Percentiles rank a stretch among this genome's conserved stretches.
Evolutionary conservation across 169 alveolate species (phyloP).

Genomic region (Babesia microti): DNA sequence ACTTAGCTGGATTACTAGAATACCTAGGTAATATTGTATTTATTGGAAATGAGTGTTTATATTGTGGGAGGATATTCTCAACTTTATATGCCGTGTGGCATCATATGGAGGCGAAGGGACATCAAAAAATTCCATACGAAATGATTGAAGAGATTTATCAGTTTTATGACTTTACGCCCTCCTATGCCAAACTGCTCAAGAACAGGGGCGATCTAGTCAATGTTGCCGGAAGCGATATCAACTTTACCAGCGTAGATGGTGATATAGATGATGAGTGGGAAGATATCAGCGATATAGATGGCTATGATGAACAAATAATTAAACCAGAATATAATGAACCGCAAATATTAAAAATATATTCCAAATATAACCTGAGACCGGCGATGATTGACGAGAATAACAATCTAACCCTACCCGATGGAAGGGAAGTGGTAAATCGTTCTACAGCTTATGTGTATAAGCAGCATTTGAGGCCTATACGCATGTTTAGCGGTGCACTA

Average conservation of each 20-base stretch:
- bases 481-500: too few species aligned
- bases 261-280: slow-evolving; percentile 60
- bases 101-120: slow-evolving; percentile 59
- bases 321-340: too few species aligned
- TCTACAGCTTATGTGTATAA: slow-evolving; percentile 66
- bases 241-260: too few species aligned
- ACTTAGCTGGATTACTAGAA: slow-evolving; percentile 36
- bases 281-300: slow-evolving; percentile 33
- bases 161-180: slow-evolving; percentile 38
- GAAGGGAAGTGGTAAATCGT: slow-evolving; percentile 72
- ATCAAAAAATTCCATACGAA: slow-evolving; percentile 40
- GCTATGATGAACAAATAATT: slow-evolving; percentile 6
- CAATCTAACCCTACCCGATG: slow-evolving; percentile 69
- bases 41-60: slow-evolving; percentile 46
- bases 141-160: slow-evolving; percentile 15
- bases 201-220: too few species aligned
- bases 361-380: slow-evolving; percentile 21
- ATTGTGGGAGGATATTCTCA: slow-evolving; percentile 40
- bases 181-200: slow-evolving; percentile 9
- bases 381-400: slow-evolving; percentile 59
- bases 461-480: slow-evolving; percentile 59
- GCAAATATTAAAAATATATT: slow-evolving; percentile 6
- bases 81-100: slow-evolving; percentile 52
- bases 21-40: slow-evolving; percentile 50
- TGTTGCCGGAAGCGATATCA: too few species aligned